phyloP scores from a whole-genome alignment of 2,329 filamentous ascomycete species.

The Fusarium coffeatum region DNA sequence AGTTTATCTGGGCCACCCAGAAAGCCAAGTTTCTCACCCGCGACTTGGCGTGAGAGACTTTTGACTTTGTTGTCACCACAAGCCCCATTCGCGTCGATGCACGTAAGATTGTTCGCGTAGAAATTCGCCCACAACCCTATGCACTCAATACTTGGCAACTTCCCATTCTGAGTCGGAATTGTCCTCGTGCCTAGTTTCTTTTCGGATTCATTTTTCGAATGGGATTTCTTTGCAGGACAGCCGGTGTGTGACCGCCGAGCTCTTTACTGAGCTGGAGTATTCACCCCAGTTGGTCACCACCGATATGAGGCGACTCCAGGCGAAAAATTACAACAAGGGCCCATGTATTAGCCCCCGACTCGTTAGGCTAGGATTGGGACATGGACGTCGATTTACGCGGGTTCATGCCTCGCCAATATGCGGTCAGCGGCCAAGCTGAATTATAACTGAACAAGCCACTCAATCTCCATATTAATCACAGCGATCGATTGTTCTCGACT shows the following conservation, averaged over 20 bases:
- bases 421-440: conserved; percentile 33
- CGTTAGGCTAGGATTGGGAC: conserved; percentile 24
- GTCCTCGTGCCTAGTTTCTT: neutral
- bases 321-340: conserved; percentile 8
- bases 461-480: conserved; percentile 4
- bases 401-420: conserved; percentile 35
- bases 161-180: conserved; percentile 1
- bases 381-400: conserved; percentile 14
- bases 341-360: conserved; percentile 15
- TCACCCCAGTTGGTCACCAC: conserved; percentile 4
- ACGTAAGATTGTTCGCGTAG: conserved; percentile 22
- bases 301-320: conserved; percentile 15
- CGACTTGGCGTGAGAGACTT: conserved; percentile 1
- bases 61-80: conserved; percentile 5
- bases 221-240: conserved; percentile 8
- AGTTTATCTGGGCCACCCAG: conserved; percentile 6
- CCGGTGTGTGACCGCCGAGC: neutral
- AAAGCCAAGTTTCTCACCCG: conserved; percentile 14
- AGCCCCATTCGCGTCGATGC: conserved; percentile 25
- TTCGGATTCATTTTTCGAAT: conserved; percentile 9
- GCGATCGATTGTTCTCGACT: neutral
- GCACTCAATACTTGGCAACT: conserved; percentile 4
- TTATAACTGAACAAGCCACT: neutral
- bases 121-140: neutral
- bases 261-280: neutral